Percentiles rank a stretch among this genome's conserved stretches.
These are phyloP conservation scores for Croton setiger DNA, from an alignment of 441 rosid genomes.

Conservation along the genomic window DNA sequence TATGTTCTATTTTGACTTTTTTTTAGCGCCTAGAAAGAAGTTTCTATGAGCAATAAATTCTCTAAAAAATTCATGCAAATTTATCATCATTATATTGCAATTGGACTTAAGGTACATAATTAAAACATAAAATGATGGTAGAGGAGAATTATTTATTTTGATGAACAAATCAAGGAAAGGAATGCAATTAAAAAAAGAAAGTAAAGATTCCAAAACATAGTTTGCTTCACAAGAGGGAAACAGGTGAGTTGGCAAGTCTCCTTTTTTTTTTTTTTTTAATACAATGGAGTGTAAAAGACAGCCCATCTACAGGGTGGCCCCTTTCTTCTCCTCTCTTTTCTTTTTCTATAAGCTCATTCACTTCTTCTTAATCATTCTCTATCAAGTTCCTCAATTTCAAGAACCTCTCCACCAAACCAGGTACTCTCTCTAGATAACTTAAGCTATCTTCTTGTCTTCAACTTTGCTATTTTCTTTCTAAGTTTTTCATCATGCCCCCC, in stretches of 20 bases:
- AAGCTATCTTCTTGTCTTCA: not conserved
- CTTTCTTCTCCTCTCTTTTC: conserved; percentile 25
- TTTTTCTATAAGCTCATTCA: conserved; percentile 9
- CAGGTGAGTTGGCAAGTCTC: conserved; percentile 42
- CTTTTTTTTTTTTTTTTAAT: too few relatives aligned
- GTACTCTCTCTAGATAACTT: conserved; percentile 15
- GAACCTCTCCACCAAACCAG: conserved; percentile 11
- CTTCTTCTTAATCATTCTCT: conserved; percentile 1
- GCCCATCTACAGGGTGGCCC: conserved; percentile 25
- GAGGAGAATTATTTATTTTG: not conserved
- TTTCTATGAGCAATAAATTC: too few relatives aligned
- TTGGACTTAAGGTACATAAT: too few relatives aligned
- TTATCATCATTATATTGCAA: too few relatives aligned
- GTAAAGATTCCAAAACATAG: conserved; percentile 21
- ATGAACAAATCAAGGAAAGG: not conserved
- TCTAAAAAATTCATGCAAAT: too few relatives aligned
- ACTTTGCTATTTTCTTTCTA: conserved; percentile 10
- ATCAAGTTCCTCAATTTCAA: conserved; percentile 11
- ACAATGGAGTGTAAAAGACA: conserved; percentile 25
- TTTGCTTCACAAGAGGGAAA: conserved; percentile 37
- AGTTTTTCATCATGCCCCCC: not conserved
- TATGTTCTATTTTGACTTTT: too few relatives aligned
- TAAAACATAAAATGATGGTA: not conserved
- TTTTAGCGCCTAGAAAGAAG: too few relatives aligned
- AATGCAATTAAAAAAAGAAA: not conserved